These are phyloP conservation scores for Fusarium sp. DNA, from an alignment of 2,329 filamentous ascomycete genomes.

Conservation along the genomic window DNA sequence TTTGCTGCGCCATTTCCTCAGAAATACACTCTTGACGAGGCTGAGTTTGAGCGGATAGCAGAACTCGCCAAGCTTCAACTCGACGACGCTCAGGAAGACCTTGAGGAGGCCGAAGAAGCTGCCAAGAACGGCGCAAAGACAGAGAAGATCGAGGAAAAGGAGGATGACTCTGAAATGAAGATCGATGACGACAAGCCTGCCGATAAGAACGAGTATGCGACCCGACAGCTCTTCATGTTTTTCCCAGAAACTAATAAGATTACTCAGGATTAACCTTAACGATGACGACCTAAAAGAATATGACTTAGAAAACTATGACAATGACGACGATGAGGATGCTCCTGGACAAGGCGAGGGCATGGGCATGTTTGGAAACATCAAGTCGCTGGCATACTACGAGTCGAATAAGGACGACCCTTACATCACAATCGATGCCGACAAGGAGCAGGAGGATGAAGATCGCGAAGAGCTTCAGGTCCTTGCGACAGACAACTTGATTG, in stretches of 20 bases:
- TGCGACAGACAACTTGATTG: slow-evolving; percentile 89
- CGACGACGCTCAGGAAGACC: slow-evolving; percentile 90
- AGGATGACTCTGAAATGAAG: slow-evolving; percentile 53
- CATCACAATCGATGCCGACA: slow-evolving; percentile 84
- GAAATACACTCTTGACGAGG: slow-evolving; percentile 81
- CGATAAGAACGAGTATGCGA: slow-evolving; percentile 55
- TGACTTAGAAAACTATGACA: slow-evolving; percentile 95
- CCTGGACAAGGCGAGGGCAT: slow-evolving; percentile 73
- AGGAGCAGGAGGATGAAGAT: slow-evolving; percentile 82
- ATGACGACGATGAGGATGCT: slow-evolving; percentile 71
- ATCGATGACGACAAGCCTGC: slow-evolving; percentile 46
- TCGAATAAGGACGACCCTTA: slow-evolving; percentile 97
- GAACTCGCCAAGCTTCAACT: slow-evolving; percentile 81
- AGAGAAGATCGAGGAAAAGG: slow-evolving; percentile 46
- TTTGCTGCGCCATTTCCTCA: slow-evolving; percentile 80
- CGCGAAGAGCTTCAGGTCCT: slow-evolving; percentile 94
- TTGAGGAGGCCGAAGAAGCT: slow-evolving; percentile 75
- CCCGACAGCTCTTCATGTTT: neutral
- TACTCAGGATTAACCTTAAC: slow-evolving; percentile 60
- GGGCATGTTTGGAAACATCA: slow-evolving; percentile 95
- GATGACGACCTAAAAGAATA: slow-evolving; percentile 97
- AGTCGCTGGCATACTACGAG: slow-evolving; percentile 92
- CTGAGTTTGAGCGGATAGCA: slow-evolving; percentile 80
- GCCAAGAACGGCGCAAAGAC: slow-evolving; percentile 46
- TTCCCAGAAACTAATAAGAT: slow-evolving; percentile 22